These are phyloP conservation scores for Nidularia pulvinata DNA, from an alignment of 768 basidiomycete species.

Conservation along the genomic window DNA sequence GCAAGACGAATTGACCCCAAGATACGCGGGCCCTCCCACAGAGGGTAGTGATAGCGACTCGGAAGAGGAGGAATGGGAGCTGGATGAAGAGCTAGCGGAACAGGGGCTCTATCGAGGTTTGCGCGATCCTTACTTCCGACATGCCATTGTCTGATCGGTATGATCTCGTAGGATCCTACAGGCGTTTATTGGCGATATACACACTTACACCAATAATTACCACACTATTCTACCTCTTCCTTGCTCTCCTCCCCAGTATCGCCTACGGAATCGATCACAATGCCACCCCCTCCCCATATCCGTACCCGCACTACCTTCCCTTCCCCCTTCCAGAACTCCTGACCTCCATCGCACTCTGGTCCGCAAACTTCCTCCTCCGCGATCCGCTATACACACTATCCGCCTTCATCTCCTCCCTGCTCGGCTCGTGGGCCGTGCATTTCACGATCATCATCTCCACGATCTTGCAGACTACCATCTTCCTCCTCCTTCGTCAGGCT, in stretches of 20 bases:
- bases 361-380: conserved; percentile 53
- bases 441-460: conserved; percentile 33
- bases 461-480: conserved; percentile 46
- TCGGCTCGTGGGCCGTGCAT: conserved; percentile 22
- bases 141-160: not conserved
- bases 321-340: conserved; percentile 68
- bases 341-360: conserved; percentile 60
- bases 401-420: conserved; percentile 19
- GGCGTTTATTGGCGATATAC: conserved; percentile 51
- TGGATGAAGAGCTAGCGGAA: conserved; percentile 43
- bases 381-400: conserved; percentile 41
- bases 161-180: conserved; percentile 60
- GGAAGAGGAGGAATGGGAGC: conserved; percentile 22
- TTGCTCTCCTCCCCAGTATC: conserved; percentile 48
- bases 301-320: conserved; percentile 49
- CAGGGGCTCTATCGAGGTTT: conserved; percentile 50
- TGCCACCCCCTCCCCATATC: conserved; percentile 23
- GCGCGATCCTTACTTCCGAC: conserved; percentile 7
- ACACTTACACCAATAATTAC: conserved; percentile 58
- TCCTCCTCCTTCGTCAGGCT: conserved; percentile 53
- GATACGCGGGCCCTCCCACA: not conserved
- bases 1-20: not conserved
- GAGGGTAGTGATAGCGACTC: not conserved
- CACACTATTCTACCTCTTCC: conserved; percentile 42
- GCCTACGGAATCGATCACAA: conserved; percentile 38